These are phyloP conservation scores for Rubia tinctorum DNA, from an alignment of 305 asterid genomes.

Conservation along the genomic window DNA sequence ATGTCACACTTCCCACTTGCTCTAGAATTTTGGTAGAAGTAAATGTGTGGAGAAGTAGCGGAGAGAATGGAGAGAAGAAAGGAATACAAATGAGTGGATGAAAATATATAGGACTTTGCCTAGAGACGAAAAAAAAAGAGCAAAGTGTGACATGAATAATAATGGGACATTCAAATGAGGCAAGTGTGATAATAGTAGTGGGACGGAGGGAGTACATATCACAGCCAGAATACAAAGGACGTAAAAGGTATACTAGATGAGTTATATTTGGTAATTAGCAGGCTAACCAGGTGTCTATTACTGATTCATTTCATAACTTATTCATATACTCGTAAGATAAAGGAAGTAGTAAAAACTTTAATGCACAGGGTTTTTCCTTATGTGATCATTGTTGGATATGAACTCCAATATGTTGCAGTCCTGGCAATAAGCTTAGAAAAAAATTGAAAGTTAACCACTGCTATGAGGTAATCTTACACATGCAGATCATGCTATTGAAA, in stretches of 20 bases:
- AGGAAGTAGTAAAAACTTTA: neutral
- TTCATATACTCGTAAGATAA: neutral
- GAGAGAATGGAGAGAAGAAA: neutral
- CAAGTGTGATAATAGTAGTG: no score
- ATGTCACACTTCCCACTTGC: no score
- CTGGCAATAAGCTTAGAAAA: neutral
- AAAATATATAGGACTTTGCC: no score
- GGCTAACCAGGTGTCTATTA: no score
- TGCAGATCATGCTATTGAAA: neutral
- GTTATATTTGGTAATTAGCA: no score
- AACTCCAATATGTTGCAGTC: neutral
- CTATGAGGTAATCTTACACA: neutral
- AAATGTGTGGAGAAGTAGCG: no score
- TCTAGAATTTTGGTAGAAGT: no score
- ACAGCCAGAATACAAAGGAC: neutral
- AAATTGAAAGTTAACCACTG: neutral
- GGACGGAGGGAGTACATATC: no score
- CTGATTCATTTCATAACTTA: neutral
- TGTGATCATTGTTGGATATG: neutral
- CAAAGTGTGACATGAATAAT: no score
- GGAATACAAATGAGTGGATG: neutral
- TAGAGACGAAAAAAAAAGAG: no score
- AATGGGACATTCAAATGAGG: no score
- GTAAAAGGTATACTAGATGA: neutral
- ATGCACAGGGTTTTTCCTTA: no score